Evolutionary conservation across 2,329 filamentous ascomycete genomes (phyloP), one percentile per base, ranked within the genome.

Genomic region (Sporothrix humicola): DNA sequence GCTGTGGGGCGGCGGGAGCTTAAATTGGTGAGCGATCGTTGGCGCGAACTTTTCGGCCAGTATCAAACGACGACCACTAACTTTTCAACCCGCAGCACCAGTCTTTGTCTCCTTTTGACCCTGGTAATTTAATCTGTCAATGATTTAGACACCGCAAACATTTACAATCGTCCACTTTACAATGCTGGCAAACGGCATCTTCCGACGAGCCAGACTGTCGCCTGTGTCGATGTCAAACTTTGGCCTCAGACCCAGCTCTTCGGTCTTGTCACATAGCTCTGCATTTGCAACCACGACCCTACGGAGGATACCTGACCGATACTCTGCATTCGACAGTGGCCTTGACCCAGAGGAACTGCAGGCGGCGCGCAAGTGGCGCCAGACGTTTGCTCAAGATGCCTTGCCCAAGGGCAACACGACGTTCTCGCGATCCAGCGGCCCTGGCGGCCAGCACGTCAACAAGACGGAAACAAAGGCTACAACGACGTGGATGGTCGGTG

Each of bases 391-490:
- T 9, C 75, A 81, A 46, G 80, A 78, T 54, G 81, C 78, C 26
- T 78, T 90, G 1, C 88, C 88, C 15, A 83, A 80, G 72, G 88
- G 87, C 9, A 84, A 80, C 61, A 89, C 86, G 5, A 85, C 81
- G 12, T 90, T 84, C 78, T 84, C 88, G 2, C 83, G 88, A n/a
- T 89, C 88, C 2, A 89, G 87, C 76, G 88, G 88, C 0, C 88
- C 88, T 2, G 88, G 88, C 13, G 88, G 88, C 1, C 88, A 90
- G 76, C 87, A 90, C 77, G 88, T 90, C 46, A 90, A 90, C 78
- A 90, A 90, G 88, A 90, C 88, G 0, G 88, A 90, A 80, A 87
- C 84, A 69, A 90, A 90, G 76, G 88, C 88, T 26, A 87, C 85
- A 63, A 88, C 88, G 0, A 82, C 81, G 13, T 89, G 87, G 83